Evolutionary conservation across 148 eudicot species (phyloP).

Genomic region (Rhododendron ferrugineum): DNA sequence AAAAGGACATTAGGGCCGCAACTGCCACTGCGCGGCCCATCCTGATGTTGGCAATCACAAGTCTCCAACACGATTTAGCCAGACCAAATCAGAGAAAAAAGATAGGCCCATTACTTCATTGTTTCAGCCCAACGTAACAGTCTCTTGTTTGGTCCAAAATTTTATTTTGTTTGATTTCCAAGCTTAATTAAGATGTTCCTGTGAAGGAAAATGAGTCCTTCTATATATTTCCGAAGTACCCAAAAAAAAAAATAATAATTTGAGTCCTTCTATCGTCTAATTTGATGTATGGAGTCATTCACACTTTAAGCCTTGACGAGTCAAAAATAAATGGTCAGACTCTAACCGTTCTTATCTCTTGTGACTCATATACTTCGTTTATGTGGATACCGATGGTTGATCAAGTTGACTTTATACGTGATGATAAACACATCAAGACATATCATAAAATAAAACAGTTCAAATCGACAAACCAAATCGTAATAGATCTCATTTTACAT

Average conservation of each 20-base stretch:
- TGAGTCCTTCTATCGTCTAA: not conserved
- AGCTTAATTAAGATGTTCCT: not conserved
- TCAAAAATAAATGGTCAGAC: not conserved
- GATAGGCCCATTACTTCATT: not conserved
- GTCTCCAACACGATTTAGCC: not conserved
- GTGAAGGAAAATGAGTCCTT: not conserved
- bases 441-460: not conserved
- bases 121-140: not conserved
- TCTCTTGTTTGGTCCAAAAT: not conserved
- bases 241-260: no score
- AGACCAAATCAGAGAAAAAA: not conserved
- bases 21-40: not conserved
- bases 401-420: not conserved
- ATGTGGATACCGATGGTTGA: not conserved
- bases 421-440: not conserved
- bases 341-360: not conserved
- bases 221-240: no score
- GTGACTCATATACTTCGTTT: not conserved
- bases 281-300: not conserved
- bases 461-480: not conserved
- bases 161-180: not conserved
- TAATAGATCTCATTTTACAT: not conserved
- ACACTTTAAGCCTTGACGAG: not conserved
- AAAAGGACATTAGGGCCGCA: not conserved
- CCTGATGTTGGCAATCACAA: not conserved